Conservation (phyloP, 1,284 basidiomycete species). For the Tetrapyrgos nigripes region DNA sequence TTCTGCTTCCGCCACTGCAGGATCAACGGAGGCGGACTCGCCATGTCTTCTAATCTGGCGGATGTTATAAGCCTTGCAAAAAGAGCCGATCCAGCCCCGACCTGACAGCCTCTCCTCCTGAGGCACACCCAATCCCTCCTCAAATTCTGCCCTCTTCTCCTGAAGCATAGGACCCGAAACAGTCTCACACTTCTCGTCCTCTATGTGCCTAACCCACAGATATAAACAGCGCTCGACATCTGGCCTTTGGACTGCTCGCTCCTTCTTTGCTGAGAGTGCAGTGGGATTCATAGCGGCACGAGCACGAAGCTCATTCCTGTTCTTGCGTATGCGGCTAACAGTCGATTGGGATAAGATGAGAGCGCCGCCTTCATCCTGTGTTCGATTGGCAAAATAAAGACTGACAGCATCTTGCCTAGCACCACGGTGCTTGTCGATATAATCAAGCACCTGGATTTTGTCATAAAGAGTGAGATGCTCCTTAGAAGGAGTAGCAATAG, state of each 20-base stretch:
- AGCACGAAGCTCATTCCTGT: constrained; percentile 19
- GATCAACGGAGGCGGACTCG: constrained; percentile 43
- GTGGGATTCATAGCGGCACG: constrained; percentile 20
- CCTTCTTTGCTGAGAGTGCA: constrained; percentile 27
- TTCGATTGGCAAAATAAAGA: constrained; percentile 27
- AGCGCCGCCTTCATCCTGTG: constrained; percentile 12
- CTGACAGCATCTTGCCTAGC: constrained; percentile 29
- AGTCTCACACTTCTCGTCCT: constrained; percentile 21
- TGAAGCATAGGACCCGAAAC: constrained; percentile 10
- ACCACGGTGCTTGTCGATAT: constrained; percentile 26
- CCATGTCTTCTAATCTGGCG: constrained; percentile 38
- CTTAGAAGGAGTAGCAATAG: not conserved
- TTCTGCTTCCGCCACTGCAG: constrained; percentile 30
- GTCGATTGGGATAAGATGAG: constrained; percentile 30
- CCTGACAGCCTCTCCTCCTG: constrained; percentile 28
- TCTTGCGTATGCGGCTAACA: constrained; percentile 22
- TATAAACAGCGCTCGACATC: constrained; percentile 30
- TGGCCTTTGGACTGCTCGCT: constrained; percentile 30
- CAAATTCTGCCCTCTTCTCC: constrained; percentile 23
- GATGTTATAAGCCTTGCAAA: constrained; percentile 36
- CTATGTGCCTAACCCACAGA: constrained; percentile 32
- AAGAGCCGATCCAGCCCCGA: constrained; percentile 34
- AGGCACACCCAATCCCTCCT: constrained; percentile 31
- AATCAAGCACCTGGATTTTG: constrained; percentile 33
- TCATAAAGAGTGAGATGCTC: constrained; percentile 34